Base-by-base conservation (phyloP, 441 rosid species). In the Manihot esculenta region DNA sequence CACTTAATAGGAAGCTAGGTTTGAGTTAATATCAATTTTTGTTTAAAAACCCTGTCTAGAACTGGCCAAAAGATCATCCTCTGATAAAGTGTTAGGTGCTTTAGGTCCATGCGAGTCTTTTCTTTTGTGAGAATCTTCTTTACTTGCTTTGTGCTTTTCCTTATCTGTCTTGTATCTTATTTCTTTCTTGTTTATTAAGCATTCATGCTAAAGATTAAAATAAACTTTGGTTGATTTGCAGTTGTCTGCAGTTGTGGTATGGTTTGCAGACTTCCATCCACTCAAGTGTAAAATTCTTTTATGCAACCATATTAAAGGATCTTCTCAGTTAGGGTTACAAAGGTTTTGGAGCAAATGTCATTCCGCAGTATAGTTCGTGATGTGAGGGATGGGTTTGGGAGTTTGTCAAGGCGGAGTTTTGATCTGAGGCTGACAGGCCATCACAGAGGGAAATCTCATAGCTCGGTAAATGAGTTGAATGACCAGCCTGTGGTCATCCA, bases 291-390 rank as follows among this genome's bases (percentile, higher is more conserved):
- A 51, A 72, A 2, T 63, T 23, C 65, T 23, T 77, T 74, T 41
- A 58, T 66, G 70, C 64, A 14, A 66, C 48, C 45, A 47, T 54
- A 53, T 55, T 57, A 45, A 68, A 76, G 53, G 57, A 55, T 59
- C 24, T 38, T 54, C 61, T 72, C 71, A 67, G 60, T 53, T 26
- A 12, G 49, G 24, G 17, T 54, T 54, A 48, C 63, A 13, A 59
- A 75, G n/a, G 49, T 64, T 33, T 50, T 10, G 30, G 78, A 72
- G 79, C 72, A 81, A 68, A 94, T 92, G 99, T 94, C 99, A 1
- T 90, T 94, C 79, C 88, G 98, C 0, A 88, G 98, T 78, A 92
- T 94, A 68, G 93, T 92, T 69, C 97, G 95, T 42, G 99, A 94
- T 48, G 82, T 94, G 74, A 92, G 94, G 80, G 99, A 90, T 81